Percentiles rank a stretch among this genome's conserved stretches.
Conservation (phyloP, 163 green algal species). For the Chlamydomonas reinhardtii region DNA sequence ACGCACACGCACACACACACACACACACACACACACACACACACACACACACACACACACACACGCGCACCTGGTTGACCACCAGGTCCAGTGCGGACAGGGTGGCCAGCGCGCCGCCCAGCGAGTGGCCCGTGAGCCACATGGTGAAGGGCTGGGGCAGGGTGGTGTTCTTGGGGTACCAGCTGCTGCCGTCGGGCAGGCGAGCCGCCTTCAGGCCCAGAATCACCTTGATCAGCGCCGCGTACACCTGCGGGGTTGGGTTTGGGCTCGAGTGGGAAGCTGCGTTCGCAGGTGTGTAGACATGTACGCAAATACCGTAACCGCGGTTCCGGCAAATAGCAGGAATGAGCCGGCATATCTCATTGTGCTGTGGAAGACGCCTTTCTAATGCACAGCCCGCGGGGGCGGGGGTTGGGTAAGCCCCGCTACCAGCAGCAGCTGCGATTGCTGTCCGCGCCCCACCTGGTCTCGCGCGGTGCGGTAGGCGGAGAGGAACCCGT, state of each 20-base stretch:
- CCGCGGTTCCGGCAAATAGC: too few relatives aligned
- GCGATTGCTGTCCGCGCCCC: background rate
- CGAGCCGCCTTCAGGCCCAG: background rate
- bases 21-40: too few relatives aligned
- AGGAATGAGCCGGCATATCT: too few relatives aligned
- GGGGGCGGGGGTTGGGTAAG: too few relatives aligned
- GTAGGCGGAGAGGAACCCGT: conserved; percentile 81
- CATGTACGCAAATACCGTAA: too few relatives aligned
- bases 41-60: too few relatives aligned
- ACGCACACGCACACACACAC: too few relatives aligned
- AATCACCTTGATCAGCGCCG: background rate
- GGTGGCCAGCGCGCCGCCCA: conserved; percentile 86
- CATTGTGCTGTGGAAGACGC: too few relatives aligned
- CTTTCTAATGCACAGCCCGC: too few relatives aligned
- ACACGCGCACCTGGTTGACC: background rate
- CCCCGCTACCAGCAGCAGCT: too few relatives aligned
- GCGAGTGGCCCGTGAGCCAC: conserved; percentile 81
- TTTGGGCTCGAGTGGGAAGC: too few relatives aligned
- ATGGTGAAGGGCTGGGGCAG: conserved; percentile 59
- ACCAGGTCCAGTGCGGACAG: conserved; percentile 67
- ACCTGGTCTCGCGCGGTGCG: conserved; percentile 30
- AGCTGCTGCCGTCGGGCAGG: background rate
- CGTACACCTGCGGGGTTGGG: background rate
- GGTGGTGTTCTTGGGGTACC: background rate
- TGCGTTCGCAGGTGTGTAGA: too few relatives aligned